Percentiles rank a stretch among this genome's conserved stretches.
Conservation (phyloP, 345 rosid genomes). For the Linum usitatissimum region DNA sequence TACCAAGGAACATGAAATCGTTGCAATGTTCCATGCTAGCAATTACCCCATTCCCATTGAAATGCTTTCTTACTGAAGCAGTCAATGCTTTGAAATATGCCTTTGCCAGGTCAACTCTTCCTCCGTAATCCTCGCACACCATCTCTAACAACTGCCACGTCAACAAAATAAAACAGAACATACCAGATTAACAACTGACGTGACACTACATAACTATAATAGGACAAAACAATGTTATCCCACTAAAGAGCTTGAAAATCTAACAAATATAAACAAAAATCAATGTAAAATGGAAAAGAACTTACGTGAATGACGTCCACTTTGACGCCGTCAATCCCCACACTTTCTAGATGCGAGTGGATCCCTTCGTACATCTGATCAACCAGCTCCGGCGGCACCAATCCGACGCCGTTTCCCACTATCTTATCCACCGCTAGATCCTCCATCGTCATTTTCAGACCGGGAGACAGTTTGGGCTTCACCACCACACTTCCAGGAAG, state of each 20-base stretch:
- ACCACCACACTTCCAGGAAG: conserved; percentile 38
- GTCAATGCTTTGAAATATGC: conserved; percentile 75
- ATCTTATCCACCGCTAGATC: conserved; percentile 96
- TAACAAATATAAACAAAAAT: not conserved
- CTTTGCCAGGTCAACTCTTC: conserved; percentile 83
- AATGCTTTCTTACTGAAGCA: conserved; percentile 67
- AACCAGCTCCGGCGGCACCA: conserved; percentile 58
- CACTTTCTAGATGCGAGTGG: conserved; percentile 58
- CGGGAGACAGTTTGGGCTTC: conserved; percentile 56
- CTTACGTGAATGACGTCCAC: conserved; percentile 97
- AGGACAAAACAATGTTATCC: no score
- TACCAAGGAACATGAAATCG: conserved; percentile 96
- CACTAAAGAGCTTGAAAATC: conserved; percentile 22
- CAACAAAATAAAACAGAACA: not conserved
- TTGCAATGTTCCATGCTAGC: conserved; percentile 99
- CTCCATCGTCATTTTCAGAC: conserved; percentile 64
- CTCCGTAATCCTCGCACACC: conserved; percentile 78
- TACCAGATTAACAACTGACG: not conserved
- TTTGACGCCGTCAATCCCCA: conserved; percentile 92
- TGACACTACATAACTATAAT: not conserved
- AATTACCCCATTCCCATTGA: conserved; percentile 87
- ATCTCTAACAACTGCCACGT: conserved; percentile 59
- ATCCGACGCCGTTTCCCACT: conserved; percentile 51
- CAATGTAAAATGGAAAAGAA: not conserved
- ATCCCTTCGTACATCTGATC: conserved; percentile 73